Evolutionary conservation across 306 rosid genomes (phyloP).

Genomic region (Canavalia gladiata): DNA sequence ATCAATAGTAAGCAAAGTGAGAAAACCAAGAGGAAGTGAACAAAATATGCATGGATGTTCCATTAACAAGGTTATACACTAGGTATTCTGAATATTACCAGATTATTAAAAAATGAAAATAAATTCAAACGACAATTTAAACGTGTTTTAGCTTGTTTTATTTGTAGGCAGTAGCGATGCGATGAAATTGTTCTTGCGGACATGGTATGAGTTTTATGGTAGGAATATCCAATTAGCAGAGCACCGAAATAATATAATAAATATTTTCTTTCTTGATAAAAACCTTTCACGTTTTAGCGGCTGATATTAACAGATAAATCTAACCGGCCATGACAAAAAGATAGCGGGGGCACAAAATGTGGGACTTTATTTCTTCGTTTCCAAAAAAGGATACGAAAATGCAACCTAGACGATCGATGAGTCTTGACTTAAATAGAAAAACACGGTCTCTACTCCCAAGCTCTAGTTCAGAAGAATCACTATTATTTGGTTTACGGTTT

Average conservation of each 20-base stretch:
- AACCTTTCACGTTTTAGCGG: too few species aligned
- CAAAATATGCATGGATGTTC: constrained; percentile 10
- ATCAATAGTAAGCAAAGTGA: constrained; percentile 10
- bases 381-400: constrained; percentile 15
- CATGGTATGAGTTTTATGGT: neutral
- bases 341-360: neutral
- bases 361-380: neutral
- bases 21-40: neutral
- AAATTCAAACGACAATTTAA: constrained; percentile 25
- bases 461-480: constrained; percentile 4
- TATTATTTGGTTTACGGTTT: constrained; percentile 2
- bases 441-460: neutral
- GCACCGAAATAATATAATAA: neutral
- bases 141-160: constrained; percentile 14
- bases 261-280: neutral
- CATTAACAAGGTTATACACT: constrained; percentile 13
- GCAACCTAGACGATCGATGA: constrained; percentile 21
- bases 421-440: constrained; percentile 10
- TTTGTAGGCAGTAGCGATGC: neutral
- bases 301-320: neutral
- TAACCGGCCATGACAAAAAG: constrained; percentile 14
- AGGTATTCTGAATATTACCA: constrained; percentile 10
- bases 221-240: neutral
- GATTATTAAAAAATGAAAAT: neutral
- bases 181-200: neutral